Evolutionary conservation across 2,329 filamentous ascomycete species (phyloP), one percentile per base, ranked within the genome.

Genomic region (Clarireedia sp.): DNA sequence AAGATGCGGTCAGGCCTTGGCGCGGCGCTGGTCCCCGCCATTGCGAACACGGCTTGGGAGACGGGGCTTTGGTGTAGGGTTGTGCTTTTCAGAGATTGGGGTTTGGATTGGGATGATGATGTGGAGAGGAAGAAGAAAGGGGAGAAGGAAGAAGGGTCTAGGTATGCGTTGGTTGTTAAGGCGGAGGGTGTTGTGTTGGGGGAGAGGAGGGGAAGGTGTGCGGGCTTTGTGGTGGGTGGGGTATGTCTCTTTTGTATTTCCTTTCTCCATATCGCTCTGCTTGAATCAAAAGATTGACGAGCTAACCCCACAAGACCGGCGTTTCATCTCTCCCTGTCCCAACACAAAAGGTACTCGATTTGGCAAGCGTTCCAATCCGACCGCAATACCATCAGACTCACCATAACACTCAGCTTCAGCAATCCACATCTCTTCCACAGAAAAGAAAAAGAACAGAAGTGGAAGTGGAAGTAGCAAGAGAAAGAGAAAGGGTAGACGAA

Each of bases 11-110:
- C 76, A 3, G 84, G 79, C 60, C 77, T 74, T 61, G 80, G 77
- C 61, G 87, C 90, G 14, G 80, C 85, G 10, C 74, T 97, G 48
- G 79, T 85, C 52, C 87, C 90, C 16, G 83, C 89, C 41, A 77
- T 96, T 59, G 86, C 86, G 55, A 84, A 87, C 14, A 77, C 77
- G 19, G 81, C 87, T 43, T 96, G 91, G 91, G 90, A 96, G 58
- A 83, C 82, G 60, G 86, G 83, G 33, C 75, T 96, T 38, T 81
- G 82, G 59, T 87, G 83, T 43, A 79, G 90, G 53, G 69, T 96
- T 58, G 85, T 86, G 23, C 70, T 96, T 36, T 95, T 94, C 69
- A 80, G 87, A 64, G 89, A 96, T 72, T 91, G 82, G 80, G 78
- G 75, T 59, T 80, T 77, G 72, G 70, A 72, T 51, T 71, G 72